phyloP scores from a whole-genome alignment of 2,329 filamentous ascomycete species.

The Aspergillus persii region DNA sequence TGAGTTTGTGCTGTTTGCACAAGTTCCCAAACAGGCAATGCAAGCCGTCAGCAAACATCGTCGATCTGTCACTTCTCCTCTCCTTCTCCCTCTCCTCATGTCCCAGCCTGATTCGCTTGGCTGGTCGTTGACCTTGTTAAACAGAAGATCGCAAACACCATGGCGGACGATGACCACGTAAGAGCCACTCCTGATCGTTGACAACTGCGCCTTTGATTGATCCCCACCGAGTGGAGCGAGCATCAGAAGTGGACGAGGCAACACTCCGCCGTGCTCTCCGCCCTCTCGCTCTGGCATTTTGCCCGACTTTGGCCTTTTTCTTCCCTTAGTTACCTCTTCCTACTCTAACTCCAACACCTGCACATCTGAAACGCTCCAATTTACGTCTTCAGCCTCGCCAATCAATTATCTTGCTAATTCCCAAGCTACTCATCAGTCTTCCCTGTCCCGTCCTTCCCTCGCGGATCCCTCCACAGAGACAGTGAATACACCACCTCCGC shows the following conservation, averaged over 20 bases:
- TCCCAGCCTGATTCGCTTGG: background rate
- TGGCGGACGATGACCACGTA: constrained; percentile 19
- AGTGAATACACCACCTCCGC: background rate
- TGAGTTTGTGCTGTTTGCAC: constrained; percentile 25
- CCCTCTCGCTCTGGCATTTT: background rate
- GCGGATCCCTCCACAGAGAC: background rate
- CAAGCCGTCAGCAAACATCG: background rate
- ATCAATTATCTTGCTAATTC: no score
- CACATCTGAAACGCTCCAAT: background rate
- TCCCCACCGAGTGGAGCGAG: background rate
- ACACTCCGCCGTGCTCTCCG: background rate
- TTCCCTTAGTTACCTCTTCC: background rate
- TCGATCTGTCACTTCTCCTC: background rate
- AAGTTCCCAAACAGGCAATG: background rate
- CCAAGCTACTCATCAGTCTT: background rate
- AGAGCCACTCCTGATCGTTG: constrained; percentile 4
- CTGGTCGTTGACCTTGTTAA: background rate
- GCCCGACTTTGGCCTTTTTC: background rate
- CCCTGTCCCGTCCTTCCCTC: background rate
- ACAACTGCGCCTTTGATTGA: background rate
- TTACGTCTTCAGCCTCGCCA: background rate
- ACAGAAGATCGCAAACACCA: constrained; percentile 4
- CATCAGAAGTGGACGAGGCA: background rate
- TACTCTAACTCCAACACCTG: background rate
- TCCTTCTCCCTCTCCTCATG: background rate